Conservation (phyloP, 148 eudicot species). For the Arbutus unedo region DNA sequence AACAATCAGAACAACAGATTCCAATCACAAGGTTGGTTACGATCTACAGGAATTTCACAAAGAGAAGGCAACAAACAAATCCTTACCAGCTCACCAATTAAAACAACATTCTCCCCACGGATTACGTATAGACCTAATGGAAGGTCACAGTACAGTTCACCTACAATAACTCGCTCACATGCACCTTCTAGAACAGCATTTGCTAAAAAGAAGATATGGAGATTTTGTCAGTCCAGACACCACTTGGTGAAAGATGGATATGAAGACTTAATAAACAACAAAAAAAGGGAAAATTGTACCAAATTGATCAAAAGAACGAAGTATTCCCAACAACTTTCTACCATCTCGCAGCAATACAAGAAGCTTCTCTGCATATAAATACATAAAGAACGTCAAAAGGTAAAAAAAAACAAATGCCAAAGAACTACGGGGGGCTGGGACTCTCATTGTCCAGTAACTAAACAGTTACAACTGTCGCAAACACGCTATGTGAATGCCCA, state of each 20-base stretch:
- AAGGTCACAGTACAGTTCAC: slow-evolving; percentile 83
- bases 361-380: slow-evolving; percentile 58
- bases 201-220: slow-evolving; percentile 41
- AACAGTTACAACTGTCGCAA: background rate
- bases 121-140: slow-evolving; percentile 81
- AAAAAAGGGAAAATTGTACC: slow-evolving; percentile 39
- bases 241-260: background rate
- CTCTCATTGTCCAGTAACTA: background rate
- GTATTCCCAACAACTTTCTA: slow-evolving; percentile 76
- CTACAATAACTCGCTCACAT: slow-evolving; percentile 86
- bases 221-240: slow-evolving; percentile 12
- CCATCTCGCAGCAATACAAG: slow-evolving; percentile 86
- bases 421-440: background rate
- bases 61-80: slow-evolving; percentile 2
- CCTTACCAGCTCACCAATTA: slow-evolving; percentile 90
- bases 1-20: slow-evolving; percentile 13
- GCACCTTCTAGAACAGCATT: slow-evolving; percentile 94
- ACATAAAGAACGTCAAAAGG: background rate
- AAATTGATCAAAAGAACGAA: slow-evolving; percentile 94
- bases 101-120: slow-evolving; percentile 86
- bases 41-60: background rate
- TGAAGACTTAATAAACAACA: background rate
- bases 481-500: background rate
- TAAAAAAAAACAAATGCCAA: background rate
- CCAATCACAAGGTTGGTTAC: background rate